Conservation (phyloP, 805 yeast species). For the Barnettozyma sucrosica region DNA sequence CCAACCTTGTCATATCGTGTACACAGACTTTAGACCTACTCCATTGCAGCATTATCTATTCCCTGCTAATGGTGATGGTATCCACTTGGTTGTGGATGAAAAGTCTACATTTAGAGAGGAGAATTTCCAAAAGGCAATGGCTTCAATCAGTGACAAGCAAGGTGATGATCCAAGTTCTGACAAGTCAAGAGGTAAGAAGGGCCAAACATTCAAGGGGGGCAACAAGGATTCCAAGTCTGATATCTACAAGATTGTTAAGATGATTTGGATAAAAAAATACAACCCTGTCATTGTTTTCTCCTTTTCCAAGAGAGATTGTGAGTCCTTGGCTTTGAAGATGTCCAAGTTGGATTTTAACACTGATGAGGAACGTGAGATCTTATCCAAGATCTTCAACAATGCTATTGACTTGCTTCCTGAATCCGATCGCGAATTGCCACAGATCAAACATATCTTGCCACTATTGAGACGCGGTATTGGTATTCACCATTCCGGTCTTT, state of each 20-base stretch:
- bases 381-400: conserved; percentile 83
- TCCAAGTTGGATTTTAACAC: conserved; percentile 91
- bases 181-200: conserved; percentile 60
- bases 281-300: conserved; percentile 98
- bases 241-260: conserved; percentile 91
- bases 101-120: conserved; percentile 95
- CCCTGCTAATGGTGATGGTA: conserved; percentile 99
- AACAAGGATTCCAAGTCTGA: conserved; percentile 67
- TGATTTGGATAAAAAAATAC: conserved; percentile 95
- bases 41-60: conserved; percentile 95
- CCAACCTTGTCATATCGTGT: conserved; percentile 98
- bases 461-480: conserved; percentile 93
- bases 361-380: conserved; percentile 88
- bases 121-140: conserved; percentile 97
- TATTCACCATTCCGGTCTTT: conserved; percentile 93
- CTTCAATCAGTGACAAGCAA: conserved; percentile 70
- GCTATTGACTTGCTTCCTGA: conserved; percentile 88
- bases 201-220: conserved; percentile 85
- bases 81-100: conserved; percentile 95
- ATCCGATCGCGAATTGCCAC: conserved; percentile 87
- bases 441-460: conserved; percentile 87
- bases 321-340: conserved; percentile 89
- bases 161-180: conserved; percentile 78
- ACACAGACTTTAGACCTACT: conserved; percentile 98
- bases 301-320: conserved; percentile 97